Conservation (phyloP, 148 eudicot species). For the Spergularia bocconei region DNA sequence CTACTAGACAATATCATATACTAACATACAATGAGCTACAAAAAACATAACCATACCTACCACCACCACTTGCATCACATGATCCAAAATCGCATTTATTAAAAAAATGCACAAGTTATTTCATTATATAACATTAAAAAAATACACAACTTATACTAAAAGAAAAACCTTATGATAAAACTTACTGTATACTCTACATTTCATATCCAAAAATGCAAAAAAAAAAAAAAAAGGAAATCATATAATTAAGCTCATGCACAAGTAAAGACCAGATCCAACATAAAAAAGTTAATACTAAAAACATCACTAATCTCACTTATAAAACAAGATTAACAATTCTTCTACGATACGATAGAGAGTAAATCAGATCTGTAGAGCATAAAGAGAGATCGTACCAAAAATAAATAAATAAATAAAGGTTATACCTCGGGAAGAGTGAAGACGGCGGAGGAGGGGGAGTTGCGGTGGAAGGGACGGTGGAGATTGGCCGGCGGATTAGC, state of each 20-base stretch:
- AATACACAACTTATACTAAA: too few species aligned
- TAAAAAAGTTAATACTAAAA: not conserved
- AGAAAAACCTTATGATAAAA: too few species aligned
- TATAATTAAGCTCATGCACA: not conserved
- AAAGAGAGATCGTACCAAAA: conserved; percentile 10
- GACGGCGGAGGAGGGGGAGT: not conserved
- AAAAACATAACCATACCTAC: not conserved
- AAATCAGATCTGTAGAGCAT: conserved; percentile 32
- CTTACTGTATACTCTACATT: not conserved
- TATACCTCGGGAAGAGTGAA: conserved; percentile 15
- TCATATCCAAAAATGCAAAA: not conserved
- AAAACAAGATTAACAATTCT: too few species aligned
- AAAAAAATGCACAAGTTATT: not conserved
- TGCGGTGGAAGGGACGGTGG: conserved; percentile 19
- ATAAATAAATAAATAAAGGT: not conserved
- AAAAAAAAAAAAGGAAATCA: not conserved
- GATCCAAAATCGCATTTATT: not conserved
- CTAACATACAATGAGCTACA: not conserved
- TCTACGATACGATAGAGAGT: not conserved
- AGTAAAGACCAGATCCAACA: conserved; percentile 22
- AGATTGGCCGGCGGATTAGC: conserved; percentile 12
- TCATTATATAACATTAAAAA: not conserved
- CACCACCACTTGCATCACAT: not conserved
- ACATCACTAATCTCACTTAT: not conserved
- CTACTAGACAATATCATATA: not conserved